Conservation (phyloP, 2,329 filamentous ascomycete genomes). For the Rutstroemia sp. region DNA sequence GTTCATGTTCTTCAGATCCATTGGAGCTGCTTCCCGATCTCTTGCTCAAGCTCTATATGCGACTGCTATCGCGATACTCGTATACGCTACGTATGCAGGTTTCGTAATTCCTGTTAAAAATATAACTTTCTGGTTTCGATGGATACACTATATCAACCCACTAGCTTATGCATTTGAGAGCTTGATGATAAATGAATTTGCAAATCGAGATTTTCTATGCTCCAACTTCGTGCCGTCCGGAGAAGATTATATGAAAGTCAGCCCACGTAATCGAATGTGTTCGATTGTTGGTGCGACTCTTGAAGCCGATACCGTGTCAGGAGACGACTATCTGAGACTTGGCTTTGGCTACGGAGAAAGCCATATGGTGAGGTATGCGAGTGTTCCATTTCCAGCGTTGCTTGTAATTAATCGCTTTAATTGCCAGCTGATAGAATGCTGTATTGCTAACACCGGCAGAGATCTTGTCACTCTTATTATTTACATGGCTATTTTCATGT, state of each 20-base stretch:
- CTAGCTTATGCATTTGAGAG: conserved; percentile 75
- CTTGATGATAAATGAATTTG: conserved; percentile 79
- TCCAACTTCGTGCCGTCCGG: conserved; percentile 17
- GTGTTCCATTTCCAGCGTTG: background rate
- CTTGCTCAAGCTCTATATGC: conserved; percentile 57
- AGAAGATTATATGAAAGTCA: conserved; percentile 11
- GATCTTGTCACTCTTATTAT: conserved; percentile 64
- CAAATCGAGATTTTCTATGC: conserved; percentile 20
- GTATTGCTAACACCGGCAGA: conserved; percentile 7
- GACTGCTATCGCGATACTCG: conserved; percentile 41
- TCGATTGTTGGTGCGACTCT: conserved; percentile 49
- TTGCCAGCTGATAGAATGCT: background rate
- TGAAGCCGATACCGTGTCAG: conserved; percentile 45
- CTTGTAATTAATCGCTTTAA: background rate
- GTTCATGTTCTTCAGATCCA: conserved; percentile 78
- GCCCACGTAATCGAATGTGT: conserved; percentile 38
- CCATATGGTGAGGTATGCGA: conserved; percentile 51
- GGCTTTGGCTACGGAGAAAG: conserved; percentile 49
- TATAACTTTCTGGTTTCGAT: conserved; percentile 76
- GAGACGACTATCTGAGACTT: conserved; percentile 40
- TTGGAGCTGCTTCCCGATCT: conserved; percentile 67
- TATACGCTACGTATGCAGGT: conserved; percentile 30
- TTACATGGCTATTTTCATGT: conserved; percentile 55
- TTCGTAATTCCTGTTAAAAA: conserved; percentile 37
- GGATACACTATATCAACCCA: conserved; percentile 59